Base-by-base conservation (phyloP, 2,329 filamentous ascomycete genomes). In the Beauveria sp. region DNA sequence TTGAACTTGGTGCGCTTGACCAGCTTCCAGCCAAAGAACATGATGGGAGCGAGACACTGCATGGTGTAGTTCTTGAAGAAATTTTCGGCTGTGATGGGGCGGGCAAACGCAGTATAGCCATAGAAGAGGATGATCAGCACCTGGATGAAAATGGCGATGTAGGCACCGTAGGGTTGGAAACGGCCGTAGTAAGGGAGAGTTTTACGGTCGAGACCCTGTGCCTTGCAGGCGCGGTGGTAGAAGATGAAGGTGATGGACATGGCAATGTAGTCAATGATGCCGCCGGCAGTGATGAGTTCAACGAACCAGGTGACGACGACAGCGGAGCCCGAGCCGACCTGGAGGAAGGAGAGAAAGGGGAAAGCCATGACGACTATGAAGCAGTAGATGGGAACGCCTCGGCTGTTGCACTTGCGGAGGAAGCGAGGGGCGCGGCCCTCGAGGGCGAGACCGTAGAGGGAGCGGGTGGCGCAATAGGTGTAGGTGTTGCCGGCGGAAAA, bases 1-100 rank as follows among this genome's bases (percentile, higher is more conserved):
- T 86, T 75, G 57, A 82, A 74, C 63, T 78, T 78, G 1, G 86
- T 89, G 61, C 75, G 77, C 74, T 86, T 84, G 70, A 85, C 22
- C 1, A 89, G 8, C 73, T 90, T 90, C 84, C 85, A 90, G 66
- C 77, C 77, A 22, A 80, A 58, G 69, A 81, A 88, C 30, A 85
- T 72, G 42, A 83, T 68, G 8, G 80, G 78, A 0, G 79, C 78
- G 26, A 86, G 69, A 16, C 85, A 71, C 63, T 81, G 74, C 80
- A 85, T 84, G 30, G 79, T 80, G 71, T 86, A 86, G 74, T 82
- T 81, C 20, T 76, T 72, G 70, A 81, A 76, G 68, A 82, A 80
- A 42, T 68, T 74, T 3, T 78, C 72, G 20, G 77, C 74, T 26
- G 72, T 70, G 79, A 84, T 87, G 18, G 73, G 73, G 18, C 68